Evolutionary conservation across 306 rosid species (phyloP), one percentile per base, ranked within the genome.

Genomic region (Luffa acutangula): DNA sequence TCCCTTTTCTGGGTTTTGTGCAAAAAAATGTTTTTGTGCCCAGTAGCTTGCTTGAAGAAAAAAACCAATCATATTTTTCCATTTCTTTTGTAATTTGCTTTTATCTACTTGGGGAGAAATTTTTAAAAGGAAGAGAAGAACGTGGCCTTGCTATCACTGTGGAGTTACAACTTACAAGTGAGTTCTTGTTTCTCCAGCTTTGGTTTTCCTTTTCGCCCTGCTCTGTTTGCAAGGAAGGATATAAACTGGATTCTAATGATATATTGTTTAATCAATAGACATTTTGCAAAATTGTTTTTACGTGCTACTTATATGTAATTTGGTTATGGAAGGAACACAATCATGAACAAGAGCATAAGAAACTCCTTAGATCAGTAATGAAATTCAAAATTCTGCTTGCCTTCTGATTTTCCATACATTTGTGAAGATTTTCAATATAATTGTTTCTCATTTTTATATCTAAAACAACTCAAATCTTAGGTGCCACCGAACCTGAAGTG

Each of bases 151-250:
- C 94, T 86, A 86, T 91, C 99, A 96, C 98, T 96, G 99, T 96
- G 99, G 98, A 90, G 99, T 93, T 89, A 90, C n/a, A n/a, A n/a
- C n/a, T n/a, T n/a, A n/a, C 99, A 88, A 96, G 99, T 96, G 98
- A 96, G 99, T 96, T 93, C 86, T 93, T 95, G 96, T 91, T 89
- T 91, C 94, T 85, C 97, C 97, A 78, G 21, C 78, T 82, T 75
- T 74, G 62, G 75, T 46, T 78, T 62, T 79, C 43, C 46, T 7
- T 43, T 72, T 31, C 49, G 43, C 11, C 82, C 72, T 78, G 60
- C 73, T 42, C 81, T 79, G 46, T 54, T 36, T 57, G 9, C 34
- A 71, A 62, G 12, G 56, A 8, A n/a, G 45, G 51, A 57, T 41
- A 39, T 25, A 45, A 39, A 77, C 36, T 77, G 37, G 57, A 59